Base-by-base conservation (phyloP, 148 eudicot genomes). In the Linanthus parryae region DNA sequence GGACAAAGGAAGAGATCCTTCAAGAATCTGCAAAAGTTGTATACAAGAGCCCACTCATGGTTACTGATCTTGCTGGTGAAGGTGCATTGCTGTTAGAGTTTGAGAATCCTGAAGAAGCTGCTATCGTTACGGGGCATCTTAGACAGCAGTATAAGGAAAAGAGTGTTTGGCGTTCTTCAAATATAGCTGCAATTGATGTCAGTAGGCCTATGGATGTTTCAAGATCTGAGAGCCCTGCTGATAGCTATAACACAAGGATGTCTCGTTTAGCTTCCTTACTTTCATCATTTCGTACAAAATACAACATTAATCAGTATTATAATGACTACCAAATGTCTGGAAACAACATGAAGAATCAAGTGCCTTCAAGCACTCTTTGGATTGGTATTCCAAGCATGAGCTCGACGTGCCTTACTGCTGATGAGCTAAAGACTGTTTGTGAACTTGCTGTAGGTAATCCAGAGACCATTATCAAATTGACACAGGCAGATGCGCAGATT, bases 41-140 rank as follows among this genome's bases (percentile, higher is more conserved):
- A 47, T 58, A 70, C 49, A 76, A 74, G 44, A 86, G 88, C 23
- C 99, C 99, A 30, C 82, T 80, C 44, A 56, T 66, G 67, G 77
- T 88, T 52, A 77, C 76, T 62, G 96, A 94, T 46, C 73, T 94
- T 45, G 61, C 65, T 45, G 76, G 65, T 78, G 95, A 94, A 76
- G 77, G 77, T 64, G 96, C 95, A 26, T 64, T 94, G 61, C 72
- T 94, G 45, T 49, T 94, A 77, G 96, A 94, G 72, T 88, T 84
- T 67, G 92, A 75, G 36, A 73, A 68, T 57, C 92, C 99, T 62
- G 96, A 88, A 75, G 96, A 94, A 68, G 96, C 99, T 57, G 71
- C 91, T 1, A 62, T 33, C 57, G 79, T 73, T 7, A 88, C 84
- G 66, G 73, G 72, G 53, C 82, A 77, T 68, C 71, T 94, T 14